These are phyloP conservation scores for Exophiala viscosa DNA, from an alignment of 2,329 filamentous ascomycete genomes.

Conservation along the genomic window DNA sequence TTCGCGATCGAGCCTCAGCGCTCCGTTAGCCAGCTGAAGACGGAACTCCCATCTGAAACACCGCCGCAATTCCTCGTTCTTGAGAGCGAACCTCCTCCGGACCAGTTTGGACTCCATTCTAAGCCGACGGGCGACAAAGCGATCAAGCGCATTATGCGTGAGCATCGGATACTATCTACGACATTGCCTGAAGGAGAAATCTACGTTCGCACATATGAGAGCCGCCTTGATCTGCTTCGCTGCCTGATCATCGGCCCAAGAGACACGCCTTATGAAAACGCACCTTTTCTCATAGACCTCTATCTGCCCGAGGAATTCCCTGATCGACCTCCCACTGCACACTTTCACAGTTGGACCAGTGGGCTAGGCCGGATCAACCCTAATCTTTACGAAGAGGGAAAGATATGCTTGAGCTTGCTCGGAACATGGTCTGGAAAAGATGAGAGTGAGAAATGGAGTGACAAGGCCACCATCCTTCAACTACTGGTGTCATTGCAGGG, in stretches of 20 bases:
- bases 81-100: conserved; percentile 41
- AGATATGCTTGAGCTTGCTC: conserved; percentile 57
- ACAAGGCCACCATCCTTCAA: conserved; percentile 55
- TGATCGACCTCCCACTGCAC: conserved; percentile 49
- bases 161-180: conserved; percentile 55
- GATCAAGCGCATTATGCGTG: conserved; percentile 53
- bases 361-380: conserved; percentile 56
- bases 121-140: conserved; percentile 17
- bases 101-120: conserved; percentile 41
- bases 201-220: conserved; percentile 58
- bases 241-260: conserved; percentile 57
- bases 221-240: conserved; percentile 55
- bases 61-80: conserved; percentile 39
- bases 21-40: conserved; percentile 1
- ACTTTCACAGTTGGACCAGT: conserved; percentile 58
- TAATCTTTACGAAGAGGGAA: conserved; percentile 61
- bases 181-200: conserved; percentile 53
- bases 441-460: conserved; percentile 52
- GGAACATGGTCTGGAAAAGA: conserved; percentile 57
- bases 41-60: conserved; percentile 6
- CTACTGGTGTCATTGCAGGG: conserved; percentile 56
- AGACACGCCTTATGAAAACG: conserved; percentile 59
- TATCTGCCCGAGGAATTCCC: conserved; percentile 51
- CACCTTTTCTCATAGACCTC: conserved; percentile 60
- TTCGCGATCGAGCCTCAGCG: not conserved